Evolutionary conservation across 2,329 filamentous ascomycete species (phyloP), one percentile per base, ranked within the genome.

Genomic region (Diaporthe sp.): DNA sequence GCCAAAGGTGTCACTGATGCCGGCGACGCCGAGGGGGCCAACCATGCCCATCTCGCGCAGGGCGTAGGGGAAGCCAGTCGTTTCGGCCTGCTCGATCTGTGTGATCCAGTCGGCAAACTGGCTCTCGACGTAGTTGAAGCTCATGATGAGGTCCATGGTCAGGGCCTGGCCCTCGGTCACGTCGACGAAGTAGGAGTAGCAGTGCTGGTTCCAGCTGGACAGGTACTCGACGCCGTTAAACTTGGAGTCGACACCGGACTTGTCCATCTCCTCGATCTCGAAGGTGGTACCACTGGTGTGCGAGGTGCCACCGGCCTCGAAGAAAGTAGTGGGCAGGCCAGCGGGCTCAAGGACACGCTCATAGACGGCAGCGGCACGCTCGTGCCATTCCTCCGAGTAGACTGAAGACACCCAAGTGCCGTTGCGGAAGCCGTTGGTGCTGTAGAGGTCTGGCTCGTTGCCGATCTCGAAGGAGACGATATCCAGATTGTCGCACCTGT

Each of bases 101-200:
- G 81, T 78, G 39, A 80, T 81, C 87, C 87, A 89, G 72, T 86
- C 86, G 9, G 77, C 79, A 79, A 89, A 88, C 77, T 89, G 87
- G 58, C 81, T 81, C 70, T 87, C 85, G 51, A 87, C 88, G 49
- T 83, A 85, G 71, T 84, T 82, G 53, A 89, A 82, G 70, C 85
- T 80, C 84, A 87, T 85, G 57, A 89, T 83, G 49, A 83, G 81
- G 76, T 85, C 80, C 9, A 88, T 82, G 0, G 86, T 88, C 55
- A 89, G 79, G 2, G 83, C 80, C 71, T 83, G 84, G 1, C 79
- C 79, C 65, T 68, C 15, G 8, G 87, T 86, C 6, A 89, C 86
- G 44, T 84, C 86, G 76, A 89, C 85, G 79, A 87, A 89, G 78
- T 88, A 88, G 79, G 86, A 88, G 81, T 89, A 89, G 79, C 89